Base-by-base conservation (phyloP, 768 basidiomycete genomes). In the Russula sp. region DNA sequence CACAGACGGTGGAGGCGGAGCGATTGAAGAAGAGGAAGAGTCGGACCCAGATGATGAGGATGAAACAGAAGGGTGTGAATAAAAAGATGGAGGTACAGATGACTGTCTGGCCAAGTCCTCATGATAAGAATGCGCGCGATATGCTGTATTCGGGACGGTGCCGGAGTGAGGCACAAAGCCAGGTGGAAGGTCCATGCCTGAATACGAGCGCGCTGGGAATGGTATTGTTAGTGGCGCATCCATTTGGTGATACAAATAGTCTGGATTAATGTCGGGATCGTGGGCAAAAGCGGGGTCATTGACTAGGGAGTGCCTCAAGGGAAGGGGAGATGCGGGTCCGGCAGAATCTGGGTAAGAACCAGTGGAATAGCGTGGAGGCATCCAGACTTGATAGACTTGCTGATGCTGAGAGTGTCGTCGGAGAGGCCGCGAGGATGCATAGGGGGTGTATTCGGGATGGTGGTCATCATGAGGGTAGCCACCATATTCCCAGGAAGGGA, bases 251-350 rank as follows among this genome's bases (percentile, higher is more conserved):
- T 48, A 49, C 61, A 58, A 62, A 25, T 72, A 69, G 50, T 72
- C 59, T 7, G 70, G 73, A 59, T 75, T 73, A 35, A 47, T 49
- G 38, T 60, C 64, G n/a, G 73, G 73, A 66, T 74, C 72, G 42
- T 59, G 53, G 29, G 74, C 71, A 67, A 75, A 75, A 13, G 73
- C 74, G 38, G 73, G 73, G 58, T 75, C 74, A 32, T 69, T 57
- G 50, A 20, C 32, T 35, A 61, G 41, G 6, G 49, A 60, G 45
- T 32, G 56, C 47, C 57, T 39, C 22, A 54, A 35, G 20, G 58
- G 59, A 39, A 51, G 42, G 22, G 64, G 60, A 5, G 64, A 63
- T 16, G 5, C 22, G 14, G 53, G 16, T 34, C 16, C 16, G 20
- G 56, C 11, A 18, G 60, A 36, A 41, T 56, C 57, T 32, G 38